Base-by-base conservation (phyloP, 2,329 filamentous ascomycete genomes). In the Ceratocystis albifundus region DNA sequence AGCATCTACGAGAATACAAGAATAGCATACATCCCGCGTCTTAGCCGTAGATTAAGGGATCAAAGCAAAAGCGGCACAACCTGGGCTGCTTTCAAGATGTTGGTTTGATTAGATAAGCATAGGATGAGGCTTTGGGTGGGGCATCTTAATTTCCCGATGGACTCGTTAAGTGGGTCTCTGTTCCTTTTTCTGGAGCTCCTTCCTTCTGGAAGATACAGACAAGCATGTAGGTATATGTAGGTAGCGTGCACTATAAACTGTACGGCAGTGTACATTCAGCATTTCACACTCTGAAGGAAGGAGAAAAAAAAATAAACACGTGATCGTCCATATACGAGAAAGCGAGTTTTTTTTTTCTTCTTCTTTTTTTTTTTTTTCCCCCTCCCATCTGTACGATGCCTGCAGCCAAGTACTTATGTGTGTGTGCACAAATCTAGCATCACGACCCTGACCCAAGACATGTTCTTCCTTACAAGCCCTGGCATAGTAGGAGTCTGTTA, bases 41-140 rank as follows among this genome's bases (percentile, higher is more conserved):
- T 32, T 59, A 4, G 28, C 28, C 53, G 53, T 32, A 59, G 10
- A 59, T 59, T 59, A 59, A 59, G 28, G 53, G 53, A 59, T 17
- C 53, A 32, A 15, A 32, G 53, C 12, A 59, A 32, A n/a, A 59
- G 53, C 53, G 53, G 53, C 28, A 32, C 53, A 32, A 28, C 22
- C 12, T 6, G 10, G 25, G 5, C 25, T 7, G 28, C 36, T 41
- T 12, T 3, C 36, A 41, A 10, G 36, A 41, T 10, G 36, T 41
- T 41, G 36, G 0, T 5, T 5, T 32, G 53, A 12, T 59, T 59
- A 59, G 12, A 15, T 59, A 30, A 59, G 28, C 53, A 59, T 1
- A 7, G 1, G 8, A 2, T 25, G 48, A 22, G n/a, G 48, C 22
- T 20, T 12, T 0, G 8, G 5, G 25, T 4, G 48, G 7, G 48